These are phyloP conservation scores for Bretziella fagacearum DNA, from an alignment of 2,329 filamentous ascomycete genomes.

Conservation along the genomic window DNA sequence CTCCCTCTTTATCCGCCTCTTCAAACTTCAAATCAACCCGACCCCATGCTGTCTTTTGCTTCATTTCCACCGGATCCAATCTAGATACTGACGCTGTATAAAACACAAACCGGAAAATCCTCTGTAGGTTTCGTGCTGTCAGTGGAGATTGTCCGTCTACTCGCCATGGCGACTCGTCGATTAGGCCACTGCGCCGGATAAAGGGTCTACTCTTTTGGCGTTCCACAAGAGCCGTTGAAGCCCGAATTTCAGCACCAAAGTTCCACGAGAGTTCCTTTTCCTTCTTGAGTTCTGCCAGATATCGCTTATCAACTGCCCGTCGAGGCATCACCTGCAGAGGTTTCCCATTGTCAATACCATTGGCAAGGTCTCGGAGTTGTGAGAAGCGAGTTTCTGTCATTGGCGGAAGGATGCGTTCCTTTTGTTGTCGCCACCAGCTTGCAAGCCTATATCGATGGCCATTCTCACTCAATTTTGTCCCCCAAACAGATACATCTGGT, in stretches of 20 bases:
- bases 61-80: not conserved
- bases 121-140: conserved; percentile 11
- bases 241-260: conserved; percentile 7
- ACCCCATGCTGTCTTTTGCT: conserved; percentile 10
- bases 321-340: conserved; percentile 7
- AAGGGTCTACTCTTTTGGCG: conserved; percentile 12
- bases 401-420: conserved; percentile 32
- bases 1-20: not conserved
- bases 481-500: conserved; percentile 33
- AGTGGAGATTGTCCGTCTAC: conserved; percentile 7
- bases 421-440: conserved; percentile 29
- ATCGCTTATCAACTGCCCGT: not conserved
- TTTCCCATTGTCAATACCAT: conserved; percentile 10
- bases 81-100: conserved; percentile 11
- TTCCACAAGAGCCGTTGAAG: conserved; percentile 3
- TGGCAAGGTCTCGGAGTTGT: conserved; percentile 7
- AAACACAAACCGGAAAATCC: conserved; percentile 12
- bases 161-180: conserved; percentile 10
- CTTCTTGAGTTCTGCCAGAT: conserved; percentile 1
- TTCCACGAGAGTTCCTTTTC: conserved; percentile 3
- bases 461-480: conserved; percentile 21
- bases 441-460: conserved; percentile 6
- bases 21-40: conserved; percentile 4
- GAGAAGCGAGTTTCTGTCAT: conserved; percentile 9
- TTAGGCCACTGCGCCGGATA: conserved; percentile 7